These are phyloP conservation scores for Lactifluus volemus DNA, from an alignment of 768 basidiomycete genomes.

Conservation along the genomic window DNA sequence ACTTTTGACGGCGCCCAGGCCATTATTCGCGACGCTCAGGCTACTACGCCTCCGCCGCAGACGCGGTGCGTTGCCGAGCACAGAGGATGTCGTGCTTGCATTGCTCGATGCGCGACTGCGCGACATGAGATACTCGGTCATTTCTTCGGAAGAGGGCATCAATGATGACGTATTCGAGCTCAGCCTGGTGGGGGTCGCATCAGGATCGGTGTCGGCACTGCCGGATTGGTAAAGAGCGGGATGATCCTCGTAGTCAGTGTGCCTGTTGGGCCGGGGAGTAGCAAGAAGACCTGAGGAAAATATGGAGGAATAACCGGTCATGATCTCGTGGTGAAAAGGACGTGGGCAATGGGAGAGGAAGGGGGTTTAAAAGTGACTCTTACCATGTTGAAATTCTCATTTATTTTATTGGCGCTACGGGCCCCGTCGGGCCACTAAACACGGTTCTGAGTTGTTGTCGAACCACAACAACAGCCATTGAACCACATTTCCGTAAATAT, in stretches of 20 bases:
- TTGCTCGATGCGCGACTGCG: conserved; percentile 23
- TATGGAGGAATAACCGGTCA: conserved; percentile 51
- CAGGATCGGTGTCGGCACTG: conserved; percentile 29
- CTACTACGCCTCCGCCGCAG: conserved; percentile 58
- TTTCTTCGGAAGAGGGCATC: conserved; percentile 21
- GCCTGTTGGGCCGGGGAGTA: conserved; percentile 25
- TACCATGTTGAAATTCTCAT: background rate
- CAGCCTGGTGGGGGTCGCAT: conserved; percentile 31
- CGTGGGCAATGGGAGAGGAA: background rate
- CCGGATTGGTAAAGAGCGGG: conserved; percentile 18
- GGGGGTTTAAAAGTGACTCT: background rate
- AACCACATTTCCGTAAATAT: background rate
- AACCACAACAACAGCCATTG: background rate
- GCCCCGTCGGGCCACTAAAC: background rate
- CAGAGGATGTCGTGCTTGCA: conserved; percentile 19
- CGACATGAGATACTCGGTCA: conserved; percentile 25
- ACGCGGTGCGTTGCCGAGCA: conserved; percentile 26
- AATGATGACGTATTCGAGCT: conserved; percentile 17
- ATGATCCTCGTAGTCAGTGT: conserved; percentile 17
- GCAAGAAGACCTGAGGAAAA: conserved; percentile 67
- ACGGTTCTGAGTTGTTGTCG: background rate
- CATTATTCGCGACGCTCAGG: conserved; percentile 43
- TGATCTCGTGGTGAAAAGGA: conserved; percentile 9
- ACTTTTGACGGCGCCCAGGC: conserved; percentile 51
- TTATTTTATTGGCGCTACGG: background rate